Base-by-base conservation (phyloP, 495 filamentous ascomycete species). In the Mytilinidion resinicola region DNA sequence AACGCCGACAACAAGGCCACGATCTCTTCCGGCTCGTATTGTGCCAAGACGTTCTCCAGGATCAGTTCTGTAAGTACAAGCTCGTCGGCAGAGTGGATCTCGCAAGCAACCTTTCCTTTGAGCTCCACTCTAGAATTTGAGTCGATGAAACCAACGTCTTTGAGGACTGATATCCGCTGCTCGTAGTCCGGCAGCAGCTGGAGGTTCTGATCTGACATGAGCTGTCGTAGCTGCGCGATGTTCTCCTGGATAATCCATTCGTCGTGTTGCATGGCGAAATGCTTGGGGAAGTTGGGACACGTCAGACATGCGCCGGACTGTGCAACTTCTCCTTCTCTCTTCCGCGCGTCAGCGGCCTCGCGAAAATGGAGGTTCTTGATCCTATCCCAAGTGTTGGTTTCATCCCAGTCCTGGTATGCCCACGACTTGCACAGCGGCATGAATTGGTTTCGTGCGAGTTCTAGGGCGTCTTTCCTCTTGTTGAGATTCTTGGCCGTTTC, bases 151-250 rank as follows among this genome's bases (percentile, higher is more conserved):
- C 82, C 83, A 10, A 98, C 78, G 60, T 96, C 92, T 68, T 88
- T 89, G 47, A 98, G 78, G 0, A 97, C 93, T 47, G 85, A 82
- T 59, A 96, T 88, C 38, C 93, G 86, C 73, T 97, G 95, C 68
- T 96, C 88, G 67, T 98, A 98, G 73, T 98, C 95, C 0, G 93
- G 93, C n/a, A 98, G 81, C 1, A 98, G 82, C 67, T 96, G 92
- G 1, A 98, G 82, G 63, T 97, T 98, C 68, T 96, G 91, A 73
- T 97, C 91, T 6, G 91, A 95, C 75, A 97, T 92, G 19, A 90
- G 74, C 68, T 87, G 84, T 46, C 90, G 87, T 57, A 98, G 77
- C 56, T 90, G 82, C 2, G 82, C 78, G 63, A 98, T 96, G 58
- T 92, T 90, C 65, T 95, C 89, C 68, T 90, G 86, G 66, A 98